phyloP scores from a whole-genome alignment of 805 yeast genomes.

The Kuraishia hungarica region DNA sequence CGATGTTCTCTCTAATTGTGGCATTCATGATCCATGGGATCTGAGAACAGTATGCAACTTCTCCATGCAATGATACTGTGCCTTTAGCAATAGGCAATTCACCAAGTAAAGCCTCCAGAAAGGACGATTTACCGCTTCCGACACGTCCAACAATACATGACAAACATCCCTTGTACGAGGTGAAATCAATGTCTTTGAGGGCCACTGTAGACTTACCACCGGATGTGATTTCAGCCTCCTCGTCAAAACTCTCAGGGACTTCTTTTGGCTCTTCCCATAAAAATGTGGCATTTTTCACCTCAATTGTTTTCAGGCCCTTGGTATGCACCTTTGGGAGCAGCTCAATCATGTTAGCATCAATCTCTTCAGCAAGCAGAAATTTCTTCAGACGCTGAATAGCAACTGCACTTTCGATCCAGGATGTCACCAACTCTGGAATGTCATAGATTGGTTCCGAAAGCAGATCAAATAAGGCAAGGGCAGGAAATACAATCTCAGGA shows the following conservation, averaged over 20 bases:
- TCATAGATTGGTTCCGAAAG: constrained; percentile 50
- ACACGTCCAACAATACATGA: constrained; percentile 60
- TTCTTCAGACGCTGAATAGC: constrained; percentile 44
- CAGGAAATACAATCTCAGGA: constrained; percentile 64
- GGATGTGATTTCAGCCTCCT: constrained; percentile 27
- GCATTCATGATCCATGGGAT: constrained; percentile 98
- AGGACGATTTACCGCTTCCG: constrained; percentile 60
- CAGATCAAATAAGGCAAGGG: constrained; percentile 50
- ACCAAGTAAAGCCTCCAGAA: constrained; percentile 46
- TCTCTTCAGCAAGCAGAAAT: constrained; percentile 35
- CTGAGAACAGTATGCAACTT: constrained; percentile 56
- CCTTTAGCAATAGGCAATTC: constrained; percentile 26
- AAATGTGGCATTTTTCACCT: constrained; percentile 42
- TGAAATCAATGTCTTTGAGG: constrained; percentile 36
- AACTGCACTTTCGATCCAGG: constrained; percentile 50
- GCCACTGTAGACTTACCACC: constrained; percentile 27
- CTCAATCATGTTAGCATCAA: constrained; percentile 26
- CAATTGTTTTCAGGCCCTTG: constrained; percentile 28
- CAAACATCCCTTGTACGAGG: constrained; percentile 43
- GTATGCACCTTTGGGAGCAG: constrained; percentile 13
- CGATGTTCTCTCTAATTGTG: constrained; percentile 79
- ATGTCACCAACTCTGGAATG: constrained; percentile 49
- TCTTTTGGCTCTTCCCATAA: constrained; percentile 30
- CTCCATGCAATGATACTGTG: constrained; percentile 24
- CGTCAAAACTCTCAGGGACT: constrained; percentile 23